These are phyloP conservation scores for Crithidia fasciculata DNA, from an alignment of 208 protist genomes.

Conservation along the genomic window DNA sequence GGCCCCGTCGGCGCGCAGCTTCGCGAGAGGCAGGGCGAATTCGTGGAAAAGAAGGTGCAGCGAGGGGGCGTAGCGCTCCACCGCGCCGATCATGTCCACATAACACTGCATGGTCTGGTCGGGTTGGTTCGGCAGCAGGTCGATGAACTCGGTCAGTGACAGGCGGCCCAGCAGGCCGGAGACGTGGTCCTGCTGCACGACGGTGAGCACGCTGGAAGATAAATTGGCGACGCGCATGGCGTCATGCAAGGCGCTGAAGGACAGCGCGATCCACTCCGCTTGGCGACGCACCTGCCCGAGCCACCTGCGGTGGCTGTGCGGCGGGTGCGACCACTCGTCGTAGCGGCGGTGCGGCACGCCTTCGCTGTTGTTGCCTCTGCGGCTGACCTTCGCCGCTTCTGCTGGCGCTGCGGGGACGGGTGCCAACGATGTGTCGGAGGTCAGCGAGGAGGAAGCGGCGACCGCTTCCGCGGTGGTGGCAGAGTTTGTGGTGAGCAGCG, in stretches of 20 bases:
- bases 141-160: slow-evolving; percentile 50
- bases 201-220: slow-evolving; percentile 31
- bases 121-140: slow-evolving; percentile 53
- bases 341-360: slow-evolving; percentile 37
- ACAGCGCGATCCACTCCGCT: slow-evolving; percentile 70
- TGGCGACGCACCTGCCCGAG: slow-evolving; percentile 52
- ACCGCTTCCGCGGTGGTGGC: not conserved
- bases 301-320: slow-evolving; percentile 61
- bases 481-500: not conserved
- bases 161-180: slow-evolving; percentile 47
- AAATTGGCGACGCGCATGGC: slow-evolving; percentile 46
- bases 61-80: slow-evolving; percentile 58
- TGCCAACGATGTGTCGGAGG: not conserved
- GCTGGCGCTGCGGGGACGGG: not conserved
- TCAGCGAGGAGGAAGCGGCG: too few relatives aligned
- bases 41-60: slow-evolving; percentile 58
- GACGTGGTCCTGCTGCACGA: slow-evolving; percentile 60
- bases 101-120: slow-evolving; percentile 47
- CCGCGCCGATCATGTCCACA: slow-evolving; percentile 45
- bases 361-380: slow-evolving; percentile 11
- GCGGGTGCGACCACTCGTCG: slow-evolving; percentile 67
- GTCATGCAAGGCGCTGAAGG: slow-evolving; percentile 74
- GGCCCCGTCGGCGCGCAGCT: slow-evolving; percentile 15
- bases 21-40: slow-evolving; percentile 43
- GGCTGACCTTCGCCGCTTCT: not conserved